Conservation (phyloP, 495 filamentous ascomycete species). For the Lasiosphaeria ovina region DNA sequence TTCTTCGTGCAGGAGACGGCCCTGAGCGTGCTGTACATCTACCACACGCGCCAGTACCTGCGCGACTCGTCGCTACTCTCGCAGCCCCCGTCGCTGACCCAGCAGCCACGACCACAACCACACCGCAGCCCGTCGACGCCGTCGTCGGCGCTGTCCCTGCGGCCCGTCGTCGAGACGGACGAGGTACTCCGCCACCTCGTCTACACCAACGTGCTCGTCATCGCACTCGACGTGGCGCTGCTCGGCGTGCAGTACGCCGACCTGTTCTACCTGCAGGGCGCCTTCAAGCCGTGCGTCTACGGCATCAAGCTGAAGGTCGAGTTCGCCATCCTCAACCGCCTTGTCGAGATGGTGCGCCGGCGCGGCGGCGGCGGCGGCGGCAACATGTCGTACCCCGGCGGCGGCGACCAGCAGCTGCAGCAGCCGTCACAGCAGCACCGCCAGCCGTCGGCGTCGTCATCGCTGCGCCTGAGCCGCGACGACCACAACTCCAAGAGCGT, state of each 20-base stretch:
- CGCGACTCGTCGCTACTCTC: slow-evolving; percentile 24
- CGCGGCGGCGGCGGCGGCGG: background rate
- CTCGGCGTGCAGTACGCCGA: slow-evolving; percentile 48
- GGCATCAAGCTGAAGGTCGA: slow-evolving; percentile 56
- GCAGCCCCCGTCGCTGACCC: slow-evolving; percentile 17
- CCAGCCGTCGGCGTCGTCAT: background rate
- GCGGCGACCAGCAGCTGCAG: background rate
- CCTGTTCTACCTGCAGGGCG: slow-evolving; percentile 48
- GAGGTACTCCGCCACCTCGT: slow-evolving; percentile 44
- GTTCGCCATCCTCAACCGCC: slow-evolving; percentile 50
- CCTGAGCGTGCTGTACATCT: slow-evolving; percentile 39
- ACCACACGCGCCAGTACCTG: slow-evolving; percentile 35
- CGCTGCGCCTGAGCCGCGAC: background rate
- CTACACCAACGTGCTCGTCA: slow-evolving; percentile 47
- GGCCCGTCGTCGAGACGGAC: slow-evolving; percentile 15
- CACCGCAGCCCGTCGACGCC: slow-evolving; percentile 21
- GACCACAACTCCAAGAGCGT: background rate
- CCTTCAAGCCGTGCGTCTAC: slow-evolving; percentile 52
- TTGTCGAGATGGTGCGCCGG: slow-evolving; percentile 24
- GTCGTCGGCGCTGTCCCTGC: background rate
- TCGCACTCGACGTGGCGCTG: slow-evolving; percentile 49
- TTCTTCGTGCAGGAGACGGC: slow-evolving; percentile 42
- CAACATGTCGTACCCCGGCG: too few species aligned
- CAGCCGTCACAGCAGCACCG: background rate
- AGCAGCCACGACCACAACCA: slow-evolving; percentile 26